phyloP scores from a whole-genome alignment of 164 flowering plant species.

The Vitis riparia region DNA sequence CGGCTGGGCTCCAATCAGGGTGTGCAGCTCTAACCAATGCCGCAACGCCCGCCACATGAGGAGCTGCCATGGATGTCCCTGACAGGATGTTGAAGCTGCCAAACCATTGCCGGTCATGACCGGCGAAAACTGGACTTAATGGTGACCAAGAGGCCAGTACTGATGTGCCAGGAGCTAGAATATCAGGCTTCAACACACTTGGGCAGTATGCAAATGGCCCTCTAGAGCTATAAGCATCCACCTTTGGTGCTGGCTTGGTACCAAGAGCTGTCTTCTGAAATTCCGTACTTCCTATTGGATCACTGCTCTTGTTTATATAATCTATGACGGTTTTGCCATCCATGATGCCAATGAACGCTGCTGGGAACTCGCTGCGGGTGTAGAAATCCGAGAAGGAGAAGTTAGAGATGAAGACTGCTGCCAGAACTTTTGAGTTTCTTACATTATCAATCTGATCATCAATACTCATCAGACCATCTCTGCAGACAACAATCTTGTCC shows the following conservation, averaged over 20 bases:
- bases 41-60: constrained; percentile 38
- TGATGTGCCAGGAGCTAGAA: constrained; percentile 35
- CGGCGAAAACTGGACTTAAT: background rate
- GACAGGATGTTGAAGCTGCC: constrained; percentile 27
- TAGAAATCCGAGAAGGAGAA: background rate
- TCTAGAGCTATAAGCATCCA: constrained; percentile 33
- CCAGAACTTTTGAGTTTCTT: constrained; percentile 7
- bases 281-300: constrained; percentile 11
- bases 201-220: constrained; percentile 35
- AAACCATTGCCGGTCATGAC: background rate
- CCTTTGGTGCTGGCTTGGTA: constrained; percentile 29
- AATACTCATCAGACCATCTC: constrained; percentile 1
- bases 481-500: constrained; percentile 16
- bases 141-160: constrained; percentile 37
- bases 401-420: constrained; percentile 18
- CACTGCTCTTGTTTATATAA: constrained; percentile 10
- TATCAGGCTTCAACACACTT: constrained; percentile 33
- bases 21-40: constrained; percentile 39
- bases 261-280: constrained; percentile 22
- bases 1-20: constrained; percentile 49
- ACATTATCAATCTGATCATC: constrained; percentile 10
- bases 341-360: constrained; percentile 6
- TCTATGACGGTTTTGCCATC: constrained; percentile 10
- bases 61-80: constrained; percentile 51
- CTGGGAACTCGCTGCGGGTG: constrained; percentile 12